Base-by-base conservation (phyloP, 2,329 filamentous ascomycete species). In the Aspergillus costaricaensis region DNA sequence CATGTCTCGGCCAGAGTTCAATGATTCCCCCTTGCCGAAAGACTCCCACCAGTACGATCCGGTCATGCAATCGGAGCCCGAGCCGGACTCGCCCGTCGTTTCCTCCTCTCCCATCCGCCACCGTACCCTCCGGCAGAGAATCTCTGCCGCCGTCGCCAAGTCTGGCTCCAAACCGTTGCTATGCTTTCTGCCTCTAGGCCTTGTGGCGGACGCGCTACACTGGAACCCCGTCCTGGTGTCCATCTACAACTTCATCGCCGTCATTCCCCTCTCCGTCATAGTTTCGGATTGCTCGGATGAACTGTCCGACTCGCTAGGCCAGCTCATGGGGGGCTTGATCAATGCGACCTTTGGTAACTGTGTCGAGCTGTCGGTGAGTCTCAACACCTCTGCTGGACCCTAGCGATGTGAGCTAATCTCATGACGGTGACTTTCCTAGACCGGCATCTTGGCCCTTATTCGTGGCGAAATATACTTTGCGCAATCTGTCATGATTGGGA, bases 401-500 rank as follows among this genome's bases (percentile, higher is more conserved):
- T 2, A 10, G 17, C 5, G 19, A 21, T 27, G n/a, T 3, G n/a
- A 6, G 5, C 25, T 50, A 30, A 50, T 7, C n/a, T 36, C 15
- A 50, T 5, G 25, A 1, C 3, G 7, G 4, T 8, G 12, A 19
- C 15, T 17, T 9, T 9, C 25, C 1, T 25, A 67, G 65, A 88
- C 94, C 72, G 93, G 90, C 73, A 91, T 96, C 68, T 88, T 96
- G 62, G 92, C 92, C 32, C 84, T 96, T 50, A 84, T 81, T 62
- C 86, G 92, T 69, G 87, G 86, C 63, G 89, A 96, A 77, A 94
- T 95, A 72, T 86, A 91, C 71, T 91, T 96, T 67, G 92, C 96
- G 21, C 92, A 96, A 78, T 88, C 92, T 21, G 93, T 91, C 60
- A 96, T 96, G 91, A 86, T 96, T 36, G 92, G 92, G 47, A 92